phyloP scores from a whole-genome alignment of 139 green algal genomes.

The Volvox reticuliferus region DNA sequence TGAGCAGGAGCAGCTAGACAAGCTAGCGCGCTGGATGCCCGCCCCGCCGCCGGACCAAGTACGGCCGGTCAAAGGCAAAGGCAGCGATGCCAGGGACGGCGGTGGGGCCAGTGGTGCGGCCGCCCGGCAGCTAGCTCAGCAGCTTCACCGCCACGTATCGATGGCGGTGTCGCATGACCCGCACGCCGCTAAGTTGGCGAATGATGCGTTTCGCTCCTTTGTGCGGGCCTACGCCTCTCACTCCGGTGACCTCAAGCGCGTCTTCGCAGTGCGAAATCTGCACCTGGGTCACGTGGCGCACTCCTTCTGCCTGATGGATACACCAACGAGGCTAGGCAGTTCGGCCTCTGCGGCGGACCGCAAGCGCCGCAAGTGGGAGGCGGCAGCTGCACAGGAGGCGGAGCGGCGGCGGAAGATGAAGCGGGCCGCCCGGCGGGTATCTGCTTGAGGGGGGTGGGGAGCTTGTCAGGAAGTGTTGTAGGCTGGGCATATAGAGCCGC shows the following conservation, averaged over 20 bases:
- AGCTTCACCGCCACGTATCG: slow-evolving; percentile 13
- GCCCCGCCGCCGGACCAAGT: background rate
- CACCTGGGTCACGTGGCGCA: slow-evolving; percentile 96
- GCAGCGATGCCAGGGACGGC: background rate
- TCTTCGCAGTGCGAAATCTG: slow-evolving; percentile 86
- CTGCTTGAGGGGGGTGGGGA: background rate
- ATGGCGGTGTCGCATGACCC: slow-evolving; percentile 19
- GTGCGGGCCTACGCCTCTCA: slow-evolving; percentile 91
- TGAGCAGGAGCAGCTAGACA: slow-evolving; percentile 30
- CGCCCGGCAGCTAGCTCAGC: slow-evolving; percentile 23
- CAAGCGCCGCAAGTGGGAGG: slow-evolving; percentile 69
- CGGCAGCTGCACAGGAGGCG: background rate
- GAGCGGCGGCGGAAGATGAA: slow-evolving; percentile 45
- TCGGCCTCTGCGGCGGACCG: slow-evolving; percentile 57
- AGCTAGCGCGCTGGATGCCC: slow-evolving; percentile 39
- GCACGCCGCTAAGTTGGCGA: slow-evolving; percentile 6
- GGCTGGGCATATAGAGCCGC: too few species aligned
- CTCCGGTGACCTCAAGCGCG: slow-evolving; percentile 53
- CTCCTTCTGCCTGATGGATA: slow-evolving; percentile 84
- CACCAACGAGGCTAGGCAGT: slow-evolving; percentile 68
- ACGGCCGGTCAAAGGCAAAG: background rate
- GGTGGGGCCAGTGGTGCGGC: slow-evolving; percentile 8
- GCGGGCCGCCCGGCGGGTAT: background rate
- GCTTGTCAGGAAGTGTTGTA: background rate
- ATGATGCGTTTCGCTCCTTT: slow-evolving; percentile 89